These are phyloP conservation scores for Russula compacta DNA, from an alignment of 768 basidiomycete species.

Conservation along the genomic window DNA sequence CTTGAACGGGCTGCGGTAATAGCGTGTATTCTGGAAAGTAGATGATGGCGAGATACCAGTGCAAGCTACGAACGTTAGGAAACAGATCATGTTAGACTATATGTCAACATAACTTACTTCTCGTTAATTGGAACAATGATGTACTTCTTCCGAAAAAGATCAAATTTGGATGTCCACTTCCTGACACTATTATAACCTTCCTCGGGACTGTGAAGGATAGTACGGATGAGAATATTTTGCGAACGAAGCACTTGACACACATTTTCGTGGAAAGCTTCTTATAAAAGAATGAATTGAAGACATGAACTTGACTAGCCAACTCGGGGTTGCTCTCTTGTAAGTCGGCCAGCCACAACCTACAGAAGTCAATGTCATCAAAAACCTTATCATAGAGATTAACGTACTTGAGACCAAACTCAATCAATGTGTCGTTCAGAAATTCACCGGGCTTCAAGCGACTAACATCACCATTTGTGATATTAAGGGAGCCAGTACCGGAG, in stretches of 20 bases:
- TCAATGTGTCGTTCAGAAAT: slow-evolving; percentile 92
- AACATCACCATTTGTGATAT: slow-evolving; percentile 72
- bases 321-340: slow-evolving; percentile 47
- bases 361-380: neutral
- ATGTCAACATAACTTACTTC: slow-evolving; percentile 43
- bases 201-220: slow-evolving; percentile 30
- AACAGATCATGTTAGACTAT: neutral
- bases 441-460: slow-evolving; percentile 67
- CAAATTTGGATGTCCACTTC: slow-evolving; percentile 89
- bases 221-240: neutral
- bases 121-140: slow-evolving; percentile 96
- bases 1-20: slow-evolving; percentile 34
- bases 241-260: slow-evolving; percentile 28
- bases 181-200: slow-evolving; percentile 77
- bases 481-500: slow-evolving; percentile 62
- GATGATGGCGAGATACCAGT: slow-evolving; percentile 97
- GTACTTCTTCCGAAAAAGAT: slow-evolving; percentile 87
- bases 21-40: slow-evolving; percentile 63
- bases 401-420: slow-evolving; percentile 92
- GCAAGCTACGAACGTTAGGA: slow-evolving; percentile 45
- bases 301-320: slow-evolving; percentile 65
- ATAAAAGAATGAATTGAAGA: slow-evolving; percentile 98
- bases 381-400: slow-evolving; percentile 23
- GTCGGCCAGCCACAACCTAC: slow-evolving; percentile 61
- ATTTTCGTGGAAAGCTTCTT: slow-evolving; percentile 77